These are phyloP conservation scores for Jatropha curcas DNA, from an alignment of 345 rosid species.

Conservation along the genomic window DNA sequence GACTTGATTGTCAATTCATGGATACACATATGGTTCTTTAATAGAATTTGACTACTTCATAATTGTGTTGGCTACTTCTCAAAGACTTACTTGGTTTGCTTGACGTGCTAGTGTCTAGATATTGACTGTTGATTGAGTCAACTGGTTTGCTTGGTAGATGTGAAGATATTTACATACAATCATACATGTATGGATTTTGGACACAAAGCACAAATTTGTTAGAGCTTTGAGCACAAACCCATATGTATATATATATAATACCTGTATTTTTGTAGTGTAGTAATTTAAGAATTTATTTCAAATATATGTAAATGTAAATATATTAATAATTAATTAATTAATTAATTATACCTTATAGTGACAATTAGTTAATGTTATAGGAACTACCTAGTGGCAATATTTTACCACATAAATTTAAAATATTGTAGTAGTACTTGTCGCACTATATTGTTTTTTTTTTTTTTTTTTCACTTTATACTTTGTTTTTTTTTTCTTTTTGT, in stretches of 20 bases:
- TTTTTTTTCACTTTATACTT: too few species aligned
- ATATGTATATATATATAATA: not conserved
- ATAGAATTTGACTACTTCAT: conserved; percentile 29
- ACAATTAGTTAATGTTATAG: not conserved
- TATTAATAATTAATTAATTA: too few species aligned
- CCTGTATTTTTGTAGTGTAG: conserved; percentile 9
- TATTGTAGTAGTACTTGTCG: not conserved
- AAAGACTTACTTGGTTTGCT: not conserved
- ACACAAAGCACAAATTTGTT: conserved; percentile 6
- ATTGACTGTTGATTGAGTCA: conserved; percentile 17
- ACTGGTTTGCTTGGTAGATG: too few species aligned
- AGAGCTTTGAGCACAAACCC: not conserved
- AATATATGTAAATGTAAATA: not conserved
- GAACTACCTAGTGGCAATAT: not conserved
- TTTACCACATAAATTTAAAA: not conserved
- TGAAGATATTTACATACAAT: not conserved
- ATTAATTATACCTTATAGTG: not conserved
- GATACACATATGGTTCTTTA: conserved; percentile 12
- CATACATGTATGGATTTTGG: not conserved
- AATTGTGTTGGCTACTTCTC: not conserved
- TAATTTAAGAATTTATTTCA: not conserved
- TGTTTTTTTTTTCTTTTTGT: too few species aligned
- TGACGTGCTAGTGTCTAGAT: too few species aligned
- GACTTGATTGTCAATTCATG: conserved; percentile 30
- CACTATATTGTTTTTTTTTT: conserved; percentile 27